Evolutionary conservation across 352 stramenopile genomes (phyloP).

Genomic region (Pythium periplocum): DNA sequence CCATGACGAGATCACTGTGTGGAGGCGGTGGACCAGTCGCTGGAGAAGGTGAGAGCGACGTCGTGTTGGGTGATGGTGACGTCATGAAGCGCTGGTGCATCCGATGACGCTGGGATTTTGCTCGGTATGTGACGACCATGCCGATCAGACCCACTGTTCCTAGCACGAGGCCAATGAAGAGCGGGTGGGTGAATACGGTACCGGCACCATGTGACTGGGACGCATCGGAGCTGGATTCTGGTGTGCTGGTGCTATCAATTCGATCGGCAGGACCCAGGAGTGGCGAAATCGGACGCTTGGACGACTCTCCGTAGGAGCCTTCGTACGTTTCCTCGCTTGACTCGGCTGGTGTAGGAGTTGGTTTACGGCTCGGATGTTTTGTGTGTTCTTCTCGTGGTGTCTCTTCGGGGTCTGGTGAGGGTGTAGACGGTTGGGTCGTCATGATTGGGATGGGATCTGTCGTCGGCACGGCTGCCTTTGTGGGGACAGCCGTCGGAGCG

Average conservation of each 20-base stretch:
- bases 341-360: no score
- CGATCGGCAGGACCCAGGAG: neutral
- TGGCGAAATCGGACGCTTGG: neutral
- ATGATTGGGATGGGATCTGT: neutral
- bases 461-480: neutral
- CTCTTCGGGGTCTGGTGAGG: neutral
- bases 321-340: no score
- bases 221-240: neutral
- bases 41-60: no score
- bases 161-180: conserved; percentile 40
- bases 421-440: neutral
- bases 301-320: neutral
- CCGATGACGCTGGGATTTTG: conserved; percentile 11
- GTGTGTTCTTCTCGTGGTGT: neutral
- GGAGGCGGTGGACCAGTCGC: neutral
- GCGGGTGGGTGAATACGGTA: conserved; percentile 26
- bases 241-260: neutral
- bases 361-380: no score
- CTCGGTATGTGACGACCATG: conserved; percentile 20
- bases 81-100: neutral
- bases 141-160: conserved; percentile 21
- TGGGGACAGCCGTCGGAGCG: neutral
- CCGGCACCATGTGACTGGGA: neutral
- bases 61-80: neutral
- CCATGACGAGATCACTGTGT: no score